Conservation (phyloP, 805 yeast genomes). For the Aciculoconidium aculeatum region DNA sequence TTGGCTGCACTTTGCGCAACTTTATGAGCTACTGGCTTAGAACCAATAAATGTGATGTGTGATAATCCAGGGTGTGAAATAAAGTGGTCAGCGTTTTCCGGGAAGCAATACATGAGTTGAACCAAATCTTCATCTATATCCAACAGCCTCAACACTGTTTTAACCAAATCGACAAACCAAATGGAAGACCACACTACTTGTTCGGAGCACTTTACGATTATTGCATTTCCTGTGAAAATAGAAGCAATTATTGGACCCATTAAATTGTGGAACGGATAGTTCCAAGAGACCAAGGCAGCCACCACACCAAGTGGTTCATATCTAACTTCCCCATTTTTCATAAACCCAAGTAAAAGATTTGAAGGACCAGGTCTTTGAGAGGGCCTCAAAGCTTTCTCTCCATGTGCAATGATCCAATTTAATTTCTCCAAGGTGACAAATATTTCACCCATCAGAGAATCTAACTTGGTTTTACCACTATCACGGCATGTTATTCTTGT, state of each 20-base stretch:
- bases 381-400: slow-evolving; percentile 63
- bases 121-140: slow-evolving; percentile 78
- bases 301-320: slow-evolving; percentile 91
- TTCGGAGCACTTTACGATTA: slow-evolving; percentile 91
- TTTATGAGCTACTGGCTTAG: slow-evolving; percentile 88
- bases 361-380: slow-evolving; percentile 84
- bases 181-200: slow-evolving; percentile 92
- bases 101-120: slow-evolving; percentile 84
- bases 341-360: slow-evolving; percentile 68
- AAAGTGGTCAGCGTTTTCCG: slow-evolving; percentile 80
- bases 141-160: slow-evolving; percentile 64
- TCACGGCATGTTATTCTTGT: slow-evolving; percentile 95
- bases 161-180: slow-evolving; percentile 68
- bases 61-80: slow-evolving; percentile 76
- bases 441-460: slow-evolving; percentile 95
- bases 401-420: slow-evolving; percentile 83
- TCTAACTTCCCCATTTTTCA: slow-evolving; percentile 88
- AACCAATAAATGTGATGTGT: slow-evolving; percentile 93
- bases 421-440: slow-evolving; percentile 91
- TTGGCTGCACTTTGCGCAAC: slow-evolving; percentile 80
- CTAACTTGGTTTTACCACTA: slow-evolving; percentile 92
- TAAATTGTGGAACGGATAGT: slow-evolving; percentile 92
- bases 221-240: slow-evolving; percentile 85
- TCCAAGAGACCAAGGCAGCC: slow-evolving; percentile 92
- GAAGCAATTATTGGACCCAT: slow-evolving; percentile 91